A percentile compares a stretch with the other conserved stretches of the same genome.
Evolutionary conservation across 345 rosid species (phyloP).

Genomic region (Leavenworthia alabamica): DNA sequence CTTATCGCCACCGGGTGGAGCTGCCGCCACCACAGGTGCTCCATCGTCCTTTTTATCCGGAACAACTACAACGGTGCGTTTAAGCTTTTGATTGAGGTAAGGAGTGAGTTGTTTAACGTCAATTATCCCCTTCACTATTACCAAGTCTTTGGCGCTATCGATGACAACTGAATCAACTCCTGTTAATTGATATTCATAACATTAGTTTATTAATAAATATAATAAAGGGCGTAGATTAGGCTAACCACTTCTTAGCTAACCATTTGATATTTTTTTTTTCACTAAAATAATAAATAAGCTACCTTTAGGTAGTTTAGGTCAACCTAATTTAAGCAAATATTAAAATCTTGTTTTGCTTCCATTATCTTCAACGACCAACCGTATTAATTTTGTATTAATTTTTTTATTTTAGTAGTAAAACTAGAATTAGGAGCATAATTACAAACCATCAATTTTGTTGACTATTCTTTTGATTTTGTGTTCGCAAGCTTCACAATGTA

Average conservation of each 20-base stretch:
- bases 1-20: slow-evolving; percentile 34
- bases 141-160: slow-evolving; percentile 56
- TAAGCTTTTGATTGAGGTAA: slow-evolving; percentile 48
- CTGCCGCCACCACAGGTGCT: background rate
- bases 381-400: too few species aligned
- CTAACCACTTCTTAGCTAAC: slow-evolving; percentile 20
- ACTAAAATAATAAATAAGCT: slow-evolving; percentile 12
- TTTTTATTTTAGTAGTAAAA: too few species aligned
- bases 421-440: too few species aligned
- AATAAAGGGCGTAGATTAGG: slow-evolving; percentile 7
- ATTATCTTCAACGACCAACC: too few species aligned
- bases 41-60: slow-evolving; percentile 39
- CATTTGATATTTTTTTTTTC: background rate
- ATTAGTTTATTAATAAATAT: background rate
- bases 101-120: slow-evolving; percentile 51
- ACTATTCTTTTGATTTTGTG: slow-evolving; percentile 47
- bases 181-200: slow-evolving; percentile 18
- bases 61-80: slow-evolving; percentile 57
- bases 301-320: too few species aligned
- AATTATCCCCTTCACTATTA: slow-evolving; percentile 67
- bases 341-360: too few species aligned
- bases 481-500: slow-evolving; percentile 80
- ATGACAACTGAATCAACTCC: slow-evolving; percentile 60
- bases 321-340: too few species aligned
- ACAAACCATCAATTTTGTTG: slow-evolving; percentile 39